Conservation (phyloP, 2,329 filamentous ascomycete genomes). For the Hypoxylon sp. region DNA sequence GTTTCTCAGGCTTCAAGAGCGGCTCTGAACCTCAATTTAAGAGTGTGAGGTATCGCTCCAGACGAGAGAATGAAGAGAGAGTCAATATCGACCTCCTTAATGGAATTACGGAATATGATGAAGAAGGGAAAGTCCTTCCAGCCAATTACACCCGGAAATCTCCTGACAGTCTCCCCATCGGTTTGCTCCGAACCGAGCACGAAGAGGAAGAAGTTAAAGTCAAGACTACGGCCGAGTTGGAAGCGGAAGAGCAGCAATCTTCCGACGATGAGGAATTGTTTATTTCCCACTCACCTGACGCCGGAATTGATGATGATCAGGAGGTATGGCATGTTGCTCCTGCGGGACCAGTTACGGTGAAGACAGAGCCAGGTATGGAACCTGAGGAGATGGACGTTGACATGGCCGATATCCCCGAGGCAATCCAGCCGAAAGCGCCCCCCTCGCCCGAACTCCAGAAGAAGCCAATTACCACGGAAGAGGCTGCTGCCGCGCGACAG, state of each 20-base stretch:
- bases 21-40: constrained; percentile 49
- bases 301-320: constrained; percentile 46
- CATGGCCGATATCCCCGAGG: constrained; percentile 54
- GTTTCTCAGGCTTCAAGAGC: constrained; percentile 38
- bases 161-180: constrained; percentile 58
- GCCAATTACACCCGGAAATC: constrained; percentile 42
- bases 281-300: constrained; percentile 49
- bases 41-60: constrained; percentile 51
- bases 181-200: constrained; percentile 63
- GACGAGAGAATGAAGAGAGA: constrained; percentile 56
- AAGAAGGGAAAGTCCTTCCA: constrained; percentile 56
- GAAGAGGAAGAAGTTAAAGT: constrained; percentile 63
- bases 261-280: constrained; percentile 57
- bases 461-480: constrained; percentile 37
- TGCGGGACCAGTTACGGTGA: constrained; percentile 49
- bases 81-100: constrained; percentile 67
- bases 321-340: constrained; percentile 56
- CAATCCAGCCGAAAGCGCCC: constrained; percentile 40
- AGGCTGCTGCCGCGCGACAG: constrained; percentile 41
- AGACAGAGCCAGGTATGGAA: constrained; percentile 53
- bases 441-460: constrained; percentile 48
- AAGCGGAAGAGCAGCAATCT: constrained; percentile 59
- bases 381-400: constrained; percentile 52
- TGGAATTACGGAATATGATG: constrained; percentile 52
- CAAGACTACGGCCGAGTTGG: constrained; percentile 65